Evolutionary conservation across 1,139 yeast genomes (phyloP).

Genomic region (Diutina scorzettiae): DNA sequence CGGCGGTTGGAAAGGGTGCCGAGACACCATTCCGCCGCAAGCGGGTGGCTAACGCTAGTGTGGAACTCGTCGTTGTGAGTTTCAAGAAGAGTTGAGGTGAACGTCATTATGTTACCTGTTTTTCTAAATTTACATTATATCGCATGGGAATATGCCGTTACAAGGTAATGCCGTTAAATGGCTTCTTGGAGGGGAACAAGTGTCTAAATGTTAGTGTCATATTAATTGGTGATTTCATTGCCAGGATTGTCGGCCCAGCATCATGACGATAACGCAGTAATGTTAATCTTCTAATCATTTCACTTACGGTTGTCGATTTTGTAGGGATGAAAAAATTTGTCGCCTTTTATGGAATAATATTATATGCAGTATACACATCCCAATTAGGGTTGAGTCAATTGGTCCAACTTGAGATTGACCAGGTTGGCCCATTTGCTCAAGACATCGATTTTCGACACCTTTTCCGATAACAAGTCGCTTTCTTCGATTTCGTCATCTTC

Average conservation of each 20-base stretch:
- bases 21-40: slow-evolving; percentile 33
- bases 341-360: too few relatives aligned
- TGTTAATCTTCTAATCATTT: not conserved
- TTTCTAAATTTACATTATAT: too few relatives aligned
- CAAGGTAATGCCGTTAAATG: too few relatives aligned
- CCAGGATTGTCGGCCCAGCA: not conserved
- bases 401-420: not conserved
- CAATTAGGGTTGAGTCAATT: not conserved
- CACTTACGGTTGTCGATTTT: slow-evolving; percentile 1
- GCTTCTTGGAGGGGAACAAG: too few relatives aligned
- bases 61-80: slow-evolving; percentile 16
- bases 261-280: slow-evolving; percentile 5
- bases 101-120: not conserved
- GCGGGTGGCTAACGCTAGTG: slow-evolving; percentile 26
- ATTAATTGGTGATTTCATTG: slow-evolving; percentile 1
- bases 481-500: not conserved
- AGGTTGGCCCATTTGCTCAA: not conserved
- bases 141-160: too few relatives aligned
- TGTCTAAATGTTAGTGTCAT: slow-evolving; percentile 1
- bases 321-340: not conserved
- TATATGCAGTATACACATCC: not conserved
- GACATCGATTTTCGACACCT: not conserved
- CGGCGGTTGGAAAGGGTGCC: slow-evolving; percentile 33
- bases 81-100: slow-evolving; percentile 8
- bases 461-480: not conserved